Evolutionary conservation across 306 rosid species (phyloP), one percentile per base, ranked within the genome.

Genomic region (Hippophae tibetana): DNA sequence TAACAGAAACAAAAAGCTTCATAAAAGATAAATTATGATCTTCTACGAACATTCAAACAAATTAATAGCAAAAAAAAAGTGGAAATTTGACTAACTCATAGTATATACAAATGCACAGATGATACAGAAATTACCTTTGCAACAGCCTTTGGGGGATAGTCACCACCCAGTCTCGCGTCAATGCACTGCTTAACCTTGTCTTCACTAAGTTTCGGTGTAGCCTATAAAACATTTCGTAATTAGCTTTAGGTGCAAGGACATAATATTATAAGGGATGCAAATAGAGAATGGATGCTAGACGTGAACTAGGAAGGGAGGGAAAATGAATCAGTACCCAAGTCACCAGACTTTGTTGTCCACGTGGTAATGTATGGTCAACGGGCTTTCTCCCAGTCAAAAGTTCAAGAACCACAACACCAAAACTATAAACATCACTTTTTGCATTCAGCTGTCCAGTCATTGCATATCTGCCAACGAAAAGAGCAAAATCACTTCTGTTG

Each of bases 401-500:
- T 72, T 89, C 95, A 60, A 89, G 90, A 59, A 89, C 80, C 62
- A 89, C 92, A 56, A 89, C 97, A 40, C 97, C 97, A 63, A 86
- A 89, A 66, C 95, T 86, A 67, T 89, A 89, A 26, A 86, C 95
- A 64, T 89, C 97, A 67, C 92, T 89, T 73, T 89, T 89, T 45
- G 93, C 87, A 78, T 86, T 89, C 80, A 89, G 71, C 74, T 86
- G 95, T 62, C 97, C 97, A 18, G 95, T 86, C 97, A 86, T 89
- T 75, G 95, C 95, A 63, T 84, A 86, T 74, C 94, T 89, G 80
- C 67, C 62, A 80, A 50, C 54, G 72, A 57, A 2, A 56, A 74
- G 51, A 63, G 61, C 61, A 58, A 52, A 47, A 63, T 50, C 23
- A 65, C 51, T 53, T 49, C 63, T 61, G 52, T 58, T 62, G 67